Conservation (phyloP, 192 early-diverging fungal genomes). For the Obelidium mucronatum region DNA sequence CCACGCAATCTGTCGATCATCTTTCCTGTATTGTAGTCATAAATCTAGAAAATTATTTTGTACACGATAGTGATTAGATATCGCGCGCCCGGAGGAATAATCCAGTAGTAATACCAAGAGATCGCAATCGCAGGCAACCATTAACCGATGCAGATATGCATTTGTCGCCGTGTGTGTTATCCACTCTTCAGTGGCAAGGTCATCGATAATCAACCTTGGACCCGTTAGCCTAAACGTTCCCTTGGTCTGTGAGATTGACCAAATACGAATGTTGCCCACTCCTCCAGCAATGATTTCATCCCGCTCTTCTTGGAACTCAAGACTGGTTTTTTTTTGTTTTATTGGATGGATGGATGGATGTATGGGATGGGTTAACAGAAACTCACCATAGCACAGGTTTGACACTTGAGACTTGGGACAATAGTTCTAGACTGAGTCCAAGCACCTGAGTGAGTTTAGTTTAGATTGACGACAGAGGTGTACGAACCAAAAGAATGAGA, state of each 20-base stretch:
- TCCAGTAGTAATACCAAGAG: conserved; percentile 41
- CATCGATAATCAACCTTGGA: conserved; percentile 51
- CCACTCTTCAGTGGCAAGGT: conserved; percentile 56
- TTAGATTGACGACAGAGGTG: no score
- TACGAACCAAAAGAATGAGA: no score
- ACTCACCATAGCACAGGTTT: conserved; percentile 59
- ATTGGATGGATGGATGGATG: background rate
- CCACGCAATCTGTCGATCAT: conserved; percentile 43
- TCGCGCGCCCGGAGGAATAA: no score
- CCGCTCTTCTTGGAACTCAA: conserved; percentile 47
- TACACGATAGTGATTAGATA: background rate
- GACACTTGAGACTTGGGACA: conserved; percentile 44
- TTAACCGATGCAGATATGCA: conserved; percentile 35
- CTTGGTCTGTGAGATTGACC: conserved; percentile 40
- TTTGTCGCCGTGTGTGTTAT: conserved; percentile 44
- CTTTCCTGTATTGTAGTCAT: conserved; percentile 52
- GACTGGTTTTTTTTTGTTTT: no score
- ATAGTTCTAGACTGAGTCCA: conserved; percentile 46
- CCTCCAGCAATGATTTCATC: conserved; percentile 56
- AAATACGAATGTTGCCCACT: conserved; percentile 50
- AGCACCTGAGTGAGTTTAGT: no score
- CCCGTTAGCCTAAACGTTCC: conserved; percentile 41
- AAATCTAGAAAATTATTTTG: conserved; percentile 46
- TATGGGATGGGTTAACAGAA: background rate
- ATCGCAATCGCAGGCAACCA: conserved; percentile 53